phyloP scores from a whole-genome alignment of 176 grass and related monocot species.

The Tillandsia leiboldiana region DNA sequence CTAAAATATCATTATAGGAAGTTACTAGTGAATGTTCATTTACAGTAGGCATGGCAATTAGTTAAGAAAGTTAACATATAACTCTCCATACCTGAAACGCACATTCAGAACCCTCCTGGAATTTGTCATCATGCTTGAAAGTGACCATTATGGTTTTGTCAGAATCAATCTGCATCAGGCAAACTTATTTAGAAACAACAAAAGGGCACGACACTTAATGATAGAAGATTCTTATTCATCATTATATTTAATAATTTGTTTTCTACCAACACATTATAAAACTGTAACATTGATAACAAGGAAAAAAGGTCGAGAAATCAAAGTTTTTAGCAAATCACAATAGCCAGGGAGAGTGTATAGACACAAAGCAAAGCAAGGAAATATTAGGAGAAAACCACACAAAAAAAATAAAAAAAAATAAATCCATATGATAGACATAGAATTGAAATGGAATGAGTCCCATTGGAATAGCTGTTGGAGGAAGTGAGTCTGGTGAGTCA shows the following conservation, averaged over 20 bases:
- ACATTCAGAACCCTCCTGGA: conserved; percentile 75
- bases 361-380: too few relatives aligned
- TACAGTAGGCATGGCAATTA: not conserved
- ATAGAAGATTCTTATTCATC: not conserved
- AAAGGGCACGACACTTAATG: not conserved
- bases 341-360: too few relatives aligned
- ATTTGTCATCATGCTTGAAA: conserved; percentile 92
- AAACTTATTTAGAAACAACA: conserved; percentile 8
- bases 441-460: too few relatives aligned
- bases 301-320: too few relatives aligned
- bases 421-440: too few relatives aligned
- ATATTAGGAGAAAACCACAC: too few relatives aligned
- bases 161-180: conserved; percentile 59
- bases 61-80: not conserved
- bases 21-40: not conserved
- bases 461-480: too few relatives aligned
- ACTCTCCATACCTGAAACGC: conserved; percentile 60
- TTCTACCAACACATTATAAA: not conserved
- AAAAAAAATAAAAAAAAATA: too few relatives aligned
- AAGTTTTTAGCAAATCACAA: too few relatives aligned
- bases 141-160: conserved; percentile 95
- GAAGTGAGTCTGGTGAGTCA: too few relatives aligned
- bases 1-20: not conserved
- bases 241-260: not conserved
- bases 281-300: too few relatives aligned